These are phyloP conservation scores for Phialemoniopsis sp. DNA, from an alignment of 2,329 filamentous ascomycete species.

Conservation along the genomic window DNA sequence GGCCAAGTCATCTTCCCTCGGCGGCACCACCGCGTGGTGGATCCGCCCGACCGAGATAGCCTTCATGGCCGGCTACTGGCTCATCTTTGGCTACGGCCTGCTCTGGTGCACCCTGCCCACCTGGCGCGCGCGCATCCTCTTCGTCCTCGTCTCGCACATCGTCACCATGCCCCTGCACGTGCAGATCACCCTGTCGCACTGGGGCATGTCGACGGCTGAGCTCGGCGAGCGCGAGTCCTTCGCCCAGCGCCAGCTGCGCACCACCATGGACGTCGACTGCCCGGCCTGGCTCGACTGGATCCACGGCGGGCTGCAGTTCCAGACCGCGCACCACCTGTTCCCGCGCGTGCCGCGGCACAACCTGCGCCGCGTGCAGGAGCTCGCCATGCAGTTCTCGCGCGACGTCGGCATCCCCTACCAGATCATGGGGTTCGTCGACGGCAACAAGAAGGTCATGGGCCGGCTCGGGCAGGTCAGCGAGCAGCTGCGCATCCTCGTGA, in stretches of 20 bases:
- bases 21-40: slow-evolving; percentile 57
- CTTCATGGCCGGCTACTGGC: slow-evolving; percentile 63
- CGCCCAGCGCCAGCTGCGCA: slow-evolving; percentile 64
- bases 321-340: slow-evolving; percentile 67
- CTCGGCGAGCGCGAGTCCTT: slow-evolving; percentile 63
- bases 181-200: slow-evolving; percentile 69
- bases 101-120: slow-evolving; percentile 57
- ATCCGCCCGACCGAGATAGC: slow-evolving; percentile 62
- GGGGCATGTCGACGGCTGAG: slow-evolving; percentile 66
- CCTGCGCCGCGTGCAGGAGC: slow-evolving; percentile 52
- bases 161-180: slow-evolving; percentile 66
- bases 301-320: slow-evolving; percentile 70
- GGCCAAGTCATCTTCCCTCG: slow-evolving; percentile 49
- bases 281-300: slow-evolving; percentile 69
- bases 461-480: slow-evolving; percentile 53
- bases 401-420: slow-evolving; percentile 61
- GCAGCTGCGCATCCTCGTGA: slow-evolving; percentile 55
- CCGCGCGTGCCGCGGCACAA: slow-evolving; percentile 67
- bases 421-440: slow-evolving; percentile 56
- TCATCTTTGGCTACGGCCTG: slow-evolving; percentile 62
- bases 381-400: slow-evolving; percentile 61
- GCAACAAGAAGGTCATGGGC: slow-evolving; percentile 49
- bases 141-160: slow-evolving; percentile 61
- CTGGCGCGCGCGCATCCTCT: slow-evolving; percentile 52
- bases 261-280: slow-evolving; percentile 72